These are phyloP conservation scores for Corymbia maculata DNA, from an alignment of 345 rosid species.

Conservation along the genomic window DNA sequence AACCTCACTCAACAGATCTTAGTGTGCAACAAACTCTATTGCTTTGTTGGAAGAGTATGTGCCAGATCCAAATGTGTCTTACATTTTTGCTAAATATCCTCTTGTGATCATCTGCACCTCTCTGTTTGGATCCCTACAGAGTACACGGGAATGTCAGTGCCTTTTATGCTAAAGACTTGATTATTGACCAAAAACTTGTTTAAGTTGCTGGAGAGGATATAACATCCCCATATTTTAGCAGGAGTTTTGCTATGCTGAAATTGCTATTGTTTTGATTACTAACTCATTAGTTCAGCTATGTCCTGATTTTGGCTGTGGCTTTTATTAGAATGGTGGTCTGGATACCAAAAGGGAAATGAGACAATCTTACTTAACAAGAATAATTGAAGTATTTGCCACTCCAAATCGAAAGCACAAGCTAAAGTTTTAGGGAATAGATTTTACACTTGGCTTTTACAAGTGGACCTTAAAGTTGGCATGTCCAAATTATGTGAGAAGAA, in stretches of 20 bases:
- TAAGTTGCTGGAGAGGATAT: not conserved
- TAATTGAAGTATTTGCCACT: not conserved
- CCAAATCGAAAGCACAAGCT: not conserved
- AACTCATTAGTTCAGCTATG: not conserved
- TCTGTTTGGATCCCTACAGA: not conserved
- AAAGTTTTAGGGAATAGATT: not conserved
- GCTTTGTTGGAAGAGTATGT: not conserved
- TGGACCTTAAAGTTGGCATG: not conserved
- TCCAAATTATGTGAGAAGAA: not conserved
- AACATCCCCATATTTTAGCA: not conserved
- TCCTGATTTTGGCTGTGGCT: not conserved
- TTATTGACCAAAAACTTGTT: not conserved
- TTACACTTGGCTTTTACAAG: not conserved
- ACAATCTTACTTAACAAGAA: not conserved
- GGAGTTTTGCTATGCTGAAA: not conserved
- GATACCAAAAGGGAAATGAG: not conserved
- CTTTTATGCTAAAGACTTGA: not conserved
- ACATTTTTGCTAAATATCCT: not conserved
- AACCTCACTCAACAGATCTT: not conserved
- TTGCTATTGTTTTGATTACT: not conserved
- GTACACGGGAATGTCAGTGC: not conserved
- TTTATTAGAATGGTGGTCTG: not conserved
- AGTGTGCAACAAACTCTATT: not conserved
- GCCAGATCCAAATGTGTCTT: not conserved
- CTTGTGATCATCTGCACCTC: not conserved